Evolutionary conservation across 2,329 filamentous ascomycete species (phyloP), one percentile per base, ranked within the genome.

Genomic region (Pseudonectria foliicola): DNA sequence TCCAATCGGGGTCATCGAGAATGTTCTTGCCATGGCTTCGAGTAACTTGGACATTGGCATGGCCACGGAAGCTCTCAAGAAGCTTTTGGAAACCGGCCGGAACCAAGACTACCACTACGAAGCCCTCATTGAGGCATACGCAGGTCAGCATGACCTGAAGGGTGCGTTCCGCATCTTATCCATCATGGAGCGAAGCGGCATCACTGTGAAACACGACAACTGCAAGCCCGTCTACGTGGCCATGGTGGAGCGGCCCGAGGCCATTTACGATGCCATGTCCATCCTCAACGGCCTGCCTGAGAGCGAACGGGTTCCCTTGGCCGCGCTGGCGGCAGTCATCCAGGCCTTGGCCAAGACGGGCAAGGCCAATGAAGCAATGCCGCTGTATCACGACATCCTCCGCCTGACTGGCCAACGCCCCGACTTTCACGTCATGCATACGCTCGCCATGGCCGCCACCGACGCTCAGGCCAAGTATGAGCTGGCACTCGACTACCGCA

Each of bases 51-150:
- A 95, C 54, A 64, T 76, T 2, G 59, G 67, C 0, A 68, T 95
- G 8, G 85, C 83, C 2, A 80, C 78, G 6, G 75, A 82, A 21
- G 82, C 84, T 21, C 76, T 94, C 42, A 71, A 78, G 15, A 45
- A 53, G 34, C 38, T 62, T 2, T 51, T 59, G 4, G 40, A 37
- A 24, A 49, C 53, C 13, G 54, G 73, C 2, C 67, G 71, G 27
- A 67, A 88, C 25, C 66, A 70, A 7, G 60, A 72, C 6, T 70
- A 82, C 42, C 86, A 95, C 54, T 94, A 92, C 59, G 87, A 93
- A 56, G 72, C 82, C 18, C 70, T 95, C 18, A 66, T 89, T 6
- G 78, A 85, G 38, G 73, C 82, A 4, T 86, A 93, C 52, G 67
- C 77, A 10, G 63, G 66, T 4, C 52, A 56, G 4, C 67, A 70